These are phyloP conservation scores for Heimioporus sp. DNA, from an alignment of 768 basidiomycete genomes.

Conservation along the genomic window DNA sequence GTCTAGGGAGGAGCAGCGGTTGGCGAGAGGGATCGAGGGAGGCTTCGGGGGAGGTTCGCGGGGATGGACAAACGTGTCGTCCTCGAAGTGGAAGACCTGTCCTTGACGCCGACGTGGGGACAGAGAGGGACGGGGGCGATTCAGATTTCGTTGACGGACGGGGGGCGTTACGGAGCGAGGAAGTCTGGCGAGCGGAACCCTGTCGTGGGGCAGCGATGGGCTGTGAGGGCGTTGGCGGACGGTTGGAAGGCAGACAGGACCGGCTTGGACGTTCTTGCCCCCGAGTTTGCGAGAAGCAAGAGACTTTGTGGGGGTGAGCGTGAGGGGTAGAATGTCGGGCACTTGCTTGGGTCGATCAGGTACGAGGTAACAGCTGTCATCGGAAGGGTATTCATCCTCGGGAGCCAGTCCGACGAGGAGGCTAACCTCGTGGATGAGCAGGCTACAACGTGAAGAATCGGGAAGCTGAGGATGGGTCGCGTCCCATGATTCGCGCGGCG, in stretches of 20 bases:
- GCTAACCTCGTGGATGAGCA: constrained; percentile 31
- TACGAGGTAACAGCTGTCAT: neutral
- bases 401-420: constrained; percentile 29
- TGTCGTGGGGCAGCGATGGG: neutral
- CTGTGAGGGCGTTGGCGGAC: neutral
- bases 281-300: constrained; percentile 10
- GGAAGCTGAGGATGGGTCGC: constrained; percentile 1
- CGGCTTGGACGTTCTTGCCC: neutral
- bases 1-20: constrained; percentile 30
- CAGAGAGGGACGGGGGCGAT: constrained; percentile 1
- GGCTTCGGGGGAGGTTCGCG: constrained; percentile 24
- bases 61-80: constrained; percentile 13
- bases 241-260: neutral
- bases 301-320: constrained; percentile 18
- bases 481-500: constrained; percentile 13
- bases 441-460: constrained; percentile 24
- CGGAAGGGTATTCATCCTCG: constrained; percentile 13
- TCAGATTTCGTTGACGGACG: constrained; percentile 7
- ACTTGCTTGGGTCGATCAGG: neutral
- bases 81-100: constrained; percentile 22
- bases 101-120: constrained; percentile 24
- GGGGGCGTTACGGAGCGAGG: neutral
- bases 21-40: neutral
- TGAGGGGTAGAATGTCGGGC: constrained; percentile 17
- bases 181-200: neutral